A percentile compares a stretch with the other conserved stretches of the same genome.
Conservation (phyloP, 495 filamentous ascomycete genomes). For the Penicillium roqueforti region DNA sequence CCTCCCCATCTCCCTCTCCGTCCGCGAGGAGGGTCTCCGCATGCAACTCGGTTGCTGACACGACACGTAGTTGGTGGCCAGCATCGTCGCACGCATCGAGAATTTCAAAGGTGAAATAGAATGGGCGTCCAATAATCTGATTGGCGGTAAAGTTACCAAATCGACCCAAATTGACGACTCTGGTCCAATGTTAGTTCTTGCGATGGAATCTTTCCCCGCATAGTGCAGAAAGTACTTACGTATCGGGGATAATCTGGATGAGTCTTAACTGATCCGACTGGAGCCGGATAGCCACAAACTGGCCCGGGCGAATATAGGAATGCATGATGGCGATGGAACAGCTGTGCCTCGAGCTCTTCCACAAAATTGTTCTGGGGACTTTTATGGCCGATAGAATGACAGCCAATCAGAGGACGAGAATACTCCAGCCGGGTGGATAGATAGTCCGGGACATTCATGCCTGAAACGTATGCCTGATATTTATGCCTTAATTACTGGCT, state of each 20-base stretch:
- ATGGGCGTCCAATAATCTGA: constrained; percentile 80
- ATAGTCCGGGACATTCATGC: constrained; percentile 1
- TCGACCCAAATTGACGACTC: constrained; percentile 80
- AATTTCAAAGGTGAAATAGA: constrained; percentile 85
- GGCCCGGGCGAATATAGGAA: constrained; percentile 56
- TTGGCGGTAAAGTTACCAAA: constrained; percentile 85
- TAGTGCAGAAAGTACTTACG: constrained; percentile 52
- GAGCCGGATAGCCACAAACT: constrained; percentile 60
- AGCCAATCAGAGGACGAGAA: constrained; percentile 15
- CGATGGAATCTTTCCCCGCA: background rate
- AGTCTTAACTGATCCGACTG: constrained; percentile 63
- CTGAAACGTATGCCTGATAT: background rate
- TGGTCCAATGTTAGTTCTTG: constrained; percentile 36
- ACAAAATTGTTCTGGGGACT: constrained; percentile 17
- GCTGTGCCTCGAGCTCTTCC: background rate
- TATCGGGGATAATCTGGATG: constrained; percentile 65
- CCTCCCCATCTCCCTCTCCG: constrained; percentile 46
- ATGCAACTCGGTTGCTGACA: constrained; percentile 78
- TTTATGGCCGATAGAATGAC: constrained; percentile 3
- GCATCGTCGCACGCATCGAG: constrained; percentile 59
- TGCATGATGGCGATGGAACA: constrained; percentile 29
- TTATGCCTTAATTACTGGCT: background rate
- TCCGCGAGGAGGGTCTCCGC: constrained; percentile 62
- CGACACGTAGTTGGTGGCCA: constrained; percentile 65
- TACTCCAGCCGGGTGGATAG: constrained; percentile 3